Conservation (phyloP, 2,329 filamentous ascomycete genomes). For the Incumbomyces delicatus region DNA sequence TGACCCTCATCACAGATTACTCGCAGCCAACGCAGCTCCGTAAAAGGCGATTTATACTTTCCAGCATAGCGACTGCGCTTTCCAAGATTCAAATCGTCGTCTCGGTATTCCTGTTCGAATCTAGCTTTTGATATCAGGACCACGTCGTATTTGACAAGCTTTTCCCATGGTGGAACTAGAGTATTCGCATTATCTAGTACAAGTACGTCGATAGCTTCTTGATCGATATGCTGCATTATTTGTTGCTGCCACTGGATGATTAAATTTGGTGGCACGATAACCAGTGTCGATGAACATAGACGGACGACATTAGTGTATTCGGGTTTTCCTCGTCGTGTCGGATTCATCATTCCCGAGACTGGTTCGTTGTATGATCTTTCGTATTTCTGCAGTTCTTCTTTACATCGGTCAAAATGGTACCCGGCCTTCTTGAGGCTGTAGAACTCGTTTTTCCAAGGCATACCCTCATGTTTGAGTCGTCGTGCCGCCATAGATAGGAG, state of each 20-base stretch:
- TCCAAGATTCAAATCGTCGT: constrained; percentile 40
- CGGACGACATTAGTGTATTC: constrained; percentile 36
- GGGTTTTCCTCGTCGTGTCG: constrained; percentile 25
- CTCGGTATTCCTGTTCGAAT: constrained; percentile 59
- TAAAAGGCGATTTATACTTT: constrained; percentile 52
- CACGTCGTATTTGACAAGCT: constrained; percentile 61
- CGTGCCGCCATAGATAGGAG: constrained; percentile 69
- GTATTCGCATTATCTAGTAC: constrained; percentile 46
- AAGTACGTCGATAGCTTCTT: constrained; percentile 52
- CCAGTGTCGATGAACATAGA: constrained; percentile 59
- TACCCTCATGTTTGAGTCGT: constrained; percentile 52
- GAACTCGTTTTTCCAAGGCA: constrained; percentile 63
- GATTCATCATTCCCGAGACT: constrained; percentile 29
- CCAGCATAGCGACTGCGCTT: constrained; percentile 35
- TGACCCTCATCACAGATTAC: constrained; percentile 92
- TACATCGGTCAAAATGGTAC: constrained; percentile 45
- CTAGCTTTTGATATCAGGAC: constrained; percentile 65
- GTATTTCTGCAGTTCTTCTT: constrained; percentile 48
- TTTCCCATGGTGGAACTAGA: constrained; percentile 46
- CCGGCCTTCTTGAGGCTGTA: constrained; percentile 40
- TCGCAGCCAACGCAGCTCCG: constrained; percentile 69
- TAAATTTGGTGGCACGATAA: constrained; percentile 76
- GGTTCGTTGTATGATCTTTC: constrained; percentile 51
- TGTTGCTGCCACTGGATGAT: constrained; percentile 76
- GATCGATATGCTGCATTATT: constrained; percentile 63